Base-by-base conservation (phyloP, 2,329 filamentous ascomycete genomes). In the Cytospora mali region DNA sequence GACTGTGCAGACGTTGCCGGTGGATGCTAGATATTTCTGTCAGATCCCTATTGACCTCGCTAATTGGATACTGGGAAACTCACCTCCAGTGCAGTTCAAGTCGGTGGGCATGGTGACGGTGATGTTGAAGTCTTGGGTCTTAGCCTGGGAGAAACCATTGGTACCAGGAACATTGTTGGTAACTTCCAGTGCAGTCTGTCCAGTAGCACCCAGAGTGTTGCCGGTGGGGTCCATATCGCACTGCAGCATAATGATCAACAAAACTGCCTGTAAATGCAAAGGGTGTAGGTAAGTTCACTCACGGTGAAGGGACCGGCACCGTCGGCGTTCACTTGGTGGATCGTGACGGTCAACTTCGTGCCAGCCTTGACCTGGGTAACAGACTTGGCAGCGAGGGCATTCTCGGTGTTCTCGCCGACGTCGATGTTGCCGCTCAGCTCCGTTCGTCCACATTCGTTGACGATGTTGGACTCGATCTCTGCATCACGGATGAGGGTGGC, bases 401-500 rank as follows among this genome's bases (percentile, higher is more conserved):
- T 79, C 71, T 83, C 80, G 0, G 80, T 82, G 67, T 79, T 79
- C 71, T 82, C 78, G 31, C 80, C 80, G 62, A 87, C 77, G 62
- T 87, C 82, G 68, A 88, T 88, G 74, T 81, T 83, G 33, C 86
- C 86, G 64, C 76, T 69, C 49, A 84, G 71, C 70, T 87, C 78
- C 25, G 86, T 90, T 65, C 86, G 81, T 51, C 87, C 87, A 70
- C 87, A 89, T 62, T 83, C 79, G 68, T 84, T 85, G 55, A 84
- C 84, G 9, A 81, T 71, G 68, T 84, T 84, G 58, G 76, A 74
- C 7, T 67, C 65, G 68, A 84, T 81, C 75, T 85, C 79, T 18
- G 80, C 80, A 62, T 86, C 83, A 58, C 81, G 80, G 73, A 89
- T 89, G 69, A 88, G 80, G 58, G 85, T 88, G 13, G 85, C 79